Percentiles rank a stretch among this genome's conserved stretches.
These are phyloP conservation scores for Monascus purpureus DNA, from an alignment of 495 filamentous ascomycete species.

Conservation along the genomic window DNA sequence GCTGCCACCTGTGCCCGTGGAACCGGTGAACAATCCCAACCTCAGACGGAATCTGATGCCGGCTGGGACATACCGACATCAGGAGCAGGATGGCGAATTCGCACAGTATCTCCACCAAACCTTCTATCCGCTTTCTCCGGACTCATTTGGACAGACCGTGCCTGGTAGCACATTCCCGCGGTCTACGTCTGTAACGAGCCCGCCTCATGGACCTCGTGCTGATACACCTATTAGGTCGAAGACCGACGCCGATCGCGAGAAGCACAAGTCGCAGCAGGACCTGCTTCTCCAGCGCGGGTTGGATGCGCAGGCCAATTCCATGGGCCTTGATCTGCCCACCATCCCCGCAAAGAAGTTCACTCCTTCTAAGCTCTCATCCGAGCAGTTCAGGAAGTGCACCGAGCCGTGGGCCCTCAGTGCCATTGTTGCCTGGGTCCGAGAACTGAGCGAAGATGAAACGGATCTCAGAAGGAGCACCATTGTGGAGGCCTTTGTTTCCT, in stretches of 20 bases:
- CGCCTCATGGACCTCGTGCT: constrained; percentile 66
- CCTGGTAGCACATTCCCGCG: constrained; percentile 54
- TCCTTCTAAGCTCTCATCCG: constrained; percentile 69
- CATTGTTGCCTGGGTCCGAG: constrained; percentile 74
- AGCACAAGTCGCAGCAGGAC: constrained; percentile 45
- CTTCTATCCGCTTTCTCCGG: constrained; percentile 27
- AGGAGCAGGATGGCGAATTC: constrained; percentile 22
- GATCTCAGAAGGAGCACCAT: constrained; percentile 75
- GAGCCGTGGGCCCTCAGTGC: constrained; percentile 91
- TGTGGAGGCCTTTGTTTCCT: constrained; percentile 70
- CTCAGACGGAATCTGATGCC: constrained; percentile 37
- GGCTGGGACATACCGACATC: constrained; percentile 38
- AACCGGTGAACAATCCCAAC: constrained; percentile 26
- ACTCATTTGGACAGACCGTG: constrained; percentile 31
- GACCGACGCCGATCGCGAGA: constrained; percentile 70
- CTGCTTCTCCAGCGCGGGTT: constrained; percentile 38
- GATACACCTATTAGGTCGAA: constrained; percentile 78
- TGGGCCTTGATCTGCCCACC: constrained; percentile 54
- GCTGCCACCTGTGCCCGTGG: constrained; percentile 64
- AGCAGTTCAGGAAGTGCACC: constrained; percentile 71
- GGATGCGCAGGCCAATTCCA: constrained; percentile 29
- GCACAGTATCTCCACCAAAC: constrained; percentile 29
- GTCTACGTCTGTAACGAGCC: constrained; percentile 71
- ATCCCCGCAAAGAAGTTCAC: constrained; percentile 68
- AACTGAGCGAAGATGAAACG: constrained; percentile 69